Percentiles rank a stretch among this genome's conserved stretches.
phyloP scores from a whole-genome alignment of 1,284 basidiomycete species.

The Puccinia polysora region DNA sequence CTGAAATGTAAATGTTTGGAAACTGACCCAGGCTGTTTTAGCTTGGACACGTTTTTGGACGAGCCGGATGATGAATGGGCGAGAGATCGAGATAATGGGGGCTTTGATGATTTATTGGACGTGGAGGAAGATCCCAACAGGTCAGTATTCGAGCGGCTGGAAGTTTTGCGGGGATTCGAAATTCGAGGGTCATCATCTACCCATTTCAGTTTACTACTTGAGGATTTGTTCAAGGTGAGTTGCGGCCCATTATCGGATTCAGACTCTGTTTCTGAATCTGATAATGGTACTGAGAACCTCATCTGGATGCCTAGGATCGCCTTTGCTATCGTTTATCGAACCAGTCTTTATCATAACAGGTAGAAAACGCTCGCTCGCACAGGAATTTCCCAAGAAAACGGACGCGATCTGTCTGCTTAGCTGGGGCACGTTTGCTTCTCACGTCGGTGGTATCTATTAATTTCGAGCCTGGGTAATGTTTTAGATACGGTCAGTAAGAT shows the following conservation, averaged over 20 bases:
- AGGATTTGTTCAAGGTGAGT: neutral
- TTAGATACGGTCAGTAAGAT: no score
- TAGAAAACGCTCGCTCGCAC: no score
- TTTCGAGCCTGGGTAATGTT: no score
- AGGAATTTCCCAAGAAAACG: no score
- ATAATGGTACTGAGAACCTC: constrained; percentile 15
- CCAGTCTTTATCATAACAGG: no score
- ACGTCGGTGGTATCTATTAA: no score
- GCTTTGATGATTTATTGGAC: constrained; percentile 2
- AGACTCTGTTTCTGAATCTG: constrained; percentile 8
- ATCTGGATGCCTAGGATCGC: no score
- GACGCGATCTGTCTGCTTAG: no score
- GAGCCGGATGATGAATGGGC: neutral
- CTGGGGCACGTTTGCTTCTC: no score
- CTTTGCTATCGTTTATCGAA: no score
- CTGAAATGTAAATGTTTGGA: neutral
- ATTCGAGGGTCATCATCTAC: neutral
- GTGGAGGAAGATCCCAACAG: neutral
- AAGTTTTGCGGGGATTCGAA: neutral
- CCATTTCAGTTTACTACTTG: neutral
- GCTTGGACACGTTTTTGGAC: neutral
- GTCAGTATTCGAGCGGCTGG: neutral
- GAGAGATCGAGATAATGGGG: constrained; percentile 10
- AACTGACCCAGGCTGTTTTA: constrained; percentile 1
- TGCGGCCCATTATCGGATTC: neutral